Conservation (phyloP, 768 basidiomycete species). For the Suillus brevipes region DNA sequence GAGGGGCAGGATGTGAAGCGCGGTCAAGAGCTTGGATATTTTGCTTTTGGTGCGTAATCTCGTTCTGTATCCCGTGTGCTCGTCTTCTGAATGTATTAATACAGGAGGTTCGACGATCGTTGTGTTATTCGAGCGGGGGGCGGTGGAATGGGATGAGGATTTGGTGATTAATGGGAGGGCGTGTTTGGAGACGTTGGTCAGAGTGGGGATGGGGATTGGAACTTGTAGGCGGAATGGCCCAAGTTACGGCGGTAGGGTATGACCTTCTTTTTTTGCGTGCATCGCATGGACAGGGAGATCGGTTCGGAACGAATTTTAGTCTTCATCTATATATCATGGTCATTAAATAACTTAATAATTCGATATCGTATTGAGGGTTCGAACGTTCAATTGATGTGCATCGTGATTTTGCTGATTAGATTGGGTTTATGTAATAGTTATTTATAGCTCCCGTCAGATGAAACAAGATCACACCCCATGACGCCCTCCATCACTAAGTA, state of each 20-base stretch:
- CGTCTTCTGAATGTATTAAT: background rate
- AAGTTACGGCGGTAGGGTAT: background rate
- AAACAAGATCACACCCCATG: background rate
- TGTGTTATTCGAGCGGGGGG: constrained; percentile 82
- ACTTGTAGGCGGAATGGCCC: constrained; percentile 19
- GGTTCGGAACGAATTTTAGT: background rate
- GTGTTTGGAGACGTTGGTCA: constrained; percentile 86
- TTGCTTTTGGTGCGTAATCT: constrained; percentile 78
- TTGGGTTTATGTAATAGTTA: no score
- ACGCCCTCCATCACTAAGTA: background rate
- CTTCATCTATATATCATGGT: background rate
- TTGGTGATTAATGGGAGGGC: constrained; percentile 80
- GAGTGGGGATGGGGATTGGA: constrained; percentile 87
- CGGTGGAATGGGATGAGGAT: constrained; percentile 90
- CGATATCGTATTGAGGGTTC: background rate
- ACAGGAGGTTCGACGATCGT: constrained; percentile 92
- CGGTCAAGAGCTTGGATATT: constrained; percentile 92
- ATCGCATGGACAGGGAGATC: background rate
- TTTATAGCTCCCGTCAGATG: background rate
- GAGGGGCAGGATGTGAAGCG: constrained; percentile 80
- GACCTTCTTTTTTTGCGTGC: background rate
- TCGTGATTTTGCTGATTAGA: no score
- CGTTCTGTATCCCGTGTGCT: constrained; percentile 3
- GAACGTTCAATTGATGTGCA: background rate
- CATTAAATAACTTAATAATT: background rate